These are phyloP conservation scores for Chrysochromulina tobinii DNA, from an alignment of 78 protist species.

Conservation along the genomic window DNA sequence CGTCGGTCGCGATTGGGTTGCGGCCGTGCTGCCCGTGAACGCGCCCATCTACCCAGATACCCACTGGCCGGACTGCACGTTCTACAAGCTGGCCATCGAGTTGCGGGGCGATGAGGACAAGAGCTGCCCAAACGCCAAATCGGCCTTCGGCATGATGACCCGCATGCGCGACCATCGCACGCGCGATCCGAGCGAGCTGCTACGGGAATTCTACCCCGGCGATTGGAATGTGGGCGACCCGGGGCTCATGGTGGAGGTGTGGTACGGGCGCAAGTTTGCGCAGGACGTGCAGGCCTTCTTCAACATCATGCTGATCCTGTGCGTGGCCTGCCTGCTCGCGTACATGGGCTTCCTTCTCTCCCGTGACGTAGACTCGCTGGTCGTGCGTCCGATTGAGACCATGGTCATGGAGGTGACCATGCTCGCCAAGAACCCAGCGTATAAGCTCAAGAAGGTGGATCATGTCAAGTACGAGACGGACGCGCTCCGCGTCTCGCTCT, in stretches of 20 bases:
- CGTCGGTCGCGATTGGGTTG: too few relatives aligned
- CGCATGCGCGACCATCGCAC: too few relatives aligned
- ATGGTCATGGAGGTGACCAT: background rate
- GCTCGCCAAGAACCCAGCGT: background rate
- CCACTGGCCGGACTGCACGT: too few relatives aligned
- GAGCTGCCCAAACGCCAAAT: too few relatives aligned
- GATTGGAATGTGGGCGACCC: background rate
- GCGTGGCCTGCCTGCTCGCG: background rate
- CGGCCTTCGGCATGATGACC: too few relatives aligned
- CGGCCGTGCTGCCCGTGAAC: too few relatives aligned
- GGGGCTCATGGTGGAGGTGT: background rate
- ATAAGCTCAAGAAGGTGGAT: background rate
- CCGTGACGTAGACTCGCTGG: background rate
- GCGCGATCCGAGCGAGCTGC: too few relatives aligned
- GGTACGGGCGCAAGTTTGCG: background rate
- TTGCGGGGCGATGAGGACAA: too few relatives aligned
- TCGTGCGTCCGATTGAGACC: background rate
- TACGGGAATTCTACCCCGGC: background rate
- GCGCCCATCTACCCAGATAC: too few relatives aligned
- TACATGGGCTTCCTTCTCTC: background rate
- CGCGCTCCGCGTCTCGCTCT: background rate
- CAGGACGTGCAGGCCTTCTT: background rate
- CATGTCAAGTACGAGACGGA: background rate
- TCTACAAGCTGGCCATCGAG: too few relatives aligned
- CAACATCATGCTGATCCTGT: background rate